A percentile compares a stretch with the other conserved stretches of the same genome.
Conservation (phyloP, 2,329 filamentous ascomycete species). For the Elsinoe arachidis region DNA sequence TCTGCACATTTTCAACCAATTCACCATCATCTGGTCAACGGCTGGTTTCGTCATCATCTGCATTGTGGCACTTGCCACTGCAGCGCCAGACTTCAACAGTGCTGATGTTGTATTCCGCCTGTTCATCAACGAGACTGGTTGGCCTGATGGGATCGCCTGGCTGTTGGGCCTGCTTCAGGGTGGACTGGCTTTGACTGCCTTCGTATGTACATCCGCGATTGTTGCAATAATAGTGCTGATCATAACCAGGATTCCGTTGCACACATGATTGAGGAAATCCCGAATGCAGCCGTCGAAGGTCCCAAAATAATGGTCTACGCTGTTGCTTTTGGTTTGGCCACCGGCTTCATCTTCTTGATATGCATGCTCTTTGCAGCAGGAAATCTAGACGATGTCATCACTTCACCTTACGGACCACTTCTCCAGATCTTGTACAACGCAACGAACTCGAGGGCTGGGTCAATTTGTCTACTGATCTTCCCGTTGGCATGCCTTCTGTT, state of each 20-base stretch:
- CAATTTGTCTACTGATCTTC: constrained; percentile 30
- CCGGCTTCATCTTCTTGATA: constrained; percentile 30
- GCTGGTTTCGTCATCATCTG: constrained; percentile 60
- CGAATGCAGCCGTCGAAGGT: constrained; percentile 27
- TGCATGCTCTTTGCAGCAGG: constrained; percentile 30
- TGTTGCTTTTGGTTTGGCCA: constrained; percentile 28
- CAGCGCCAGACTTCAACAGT: constrained; percentile 56
- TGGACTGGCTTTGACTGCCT: constrained; percentile 36
- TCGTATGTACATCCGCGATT: constrained; percentile 17
- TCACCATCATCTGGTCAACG: constrained; percentile 63
- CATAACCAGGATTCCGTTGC: constrained; percentile 35
- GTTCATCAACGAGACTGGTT: constrained; percentile 52
- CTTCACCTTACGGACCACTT: constrained; percentile 25
- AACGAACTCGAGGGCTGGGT: constrained; percentile 26
- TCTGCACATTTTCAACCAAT: constrained; percentile 58
- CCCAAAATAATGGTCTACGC: constrained; percentile 31
- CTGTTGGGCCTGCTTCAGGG: constrained; percentile 35
- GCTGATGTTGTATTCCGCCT: constrained; percentile 57
- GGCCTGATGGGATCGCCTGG: constrained; percentile 33
- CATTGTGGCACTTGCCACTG: constrained; percentile 59
- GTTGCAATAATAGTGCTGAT: neutral
- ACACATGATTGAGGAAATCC: constrained; percentile 40
- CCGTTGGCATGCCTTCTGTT: constrained; percentile 29
- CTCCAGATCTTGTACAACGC: constrained; percentile 29
- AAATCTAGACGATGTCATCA: constrained; percentile 25